A percentile compares a stretch with the other conserved stretches of the same genome.
These are phyloP conservation scores for Neoboletus subvelutipes DNA, from an alignment of 768 basidiomycete genomes.

Conservation along the genomic window DNA sequence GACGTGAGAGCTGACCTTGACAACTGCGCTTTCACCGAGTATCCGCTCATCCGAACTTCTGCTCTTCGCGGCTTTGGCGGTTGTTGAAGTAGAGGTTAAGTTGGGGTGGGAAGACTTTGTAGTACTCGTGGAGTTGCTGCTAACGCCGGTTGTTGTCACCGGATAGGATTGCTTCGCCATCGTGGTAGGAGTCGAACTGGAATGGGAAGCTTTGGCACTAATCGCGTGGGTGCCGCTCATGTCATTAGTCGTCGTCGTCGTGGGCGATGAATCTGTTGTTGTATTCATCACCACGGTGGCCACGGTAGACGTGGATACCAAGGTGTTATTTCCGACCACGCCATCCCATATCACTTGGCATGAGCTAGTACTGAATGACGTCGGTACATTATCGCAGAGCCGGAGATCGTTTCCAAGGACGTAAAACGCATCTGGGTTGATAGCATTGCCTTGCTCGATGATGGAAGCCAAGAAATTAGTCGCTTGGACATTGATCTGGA, in stretches of 20 bases:
- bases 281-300: neutral
- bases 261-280: neutral
- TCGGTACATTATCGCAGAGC: too few species aligned
- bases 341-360: conserved; percentile 17
- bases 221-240: neutral
- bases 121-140: neutral
- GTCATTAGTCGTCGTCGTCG: neutral
- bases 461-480: too few species aligned
- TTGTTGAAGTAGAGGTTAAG: neutral
- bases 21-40: neutral
- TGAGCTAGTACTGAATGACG: too few species aligned
- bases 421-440: too few species aligned
- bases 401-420: too few species aligned
- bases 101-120: neutral
- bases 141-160: neutral
- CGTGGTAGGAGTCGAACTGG: neutral
- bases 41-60: neutral
- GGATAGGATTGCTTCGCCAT: neutral
- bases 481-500: too few species aligned
- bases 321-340: conserved; percentile 15
- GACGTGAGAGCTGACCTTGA: conserved; percentile 1
- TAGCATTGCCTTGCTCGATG: too few species aligned
- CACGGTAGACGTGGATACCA: neutral
- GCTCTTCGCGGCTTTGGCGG: neutral
- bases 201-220: neutral